A percentile compares a stretch with the other conserved stretches of the same genome.
These are phyloP conservation scores for Catenaria anguillulae DNA, from an alignment of 371 early-diverging fungal genomes.

Conservation along the genomic window DNA sequence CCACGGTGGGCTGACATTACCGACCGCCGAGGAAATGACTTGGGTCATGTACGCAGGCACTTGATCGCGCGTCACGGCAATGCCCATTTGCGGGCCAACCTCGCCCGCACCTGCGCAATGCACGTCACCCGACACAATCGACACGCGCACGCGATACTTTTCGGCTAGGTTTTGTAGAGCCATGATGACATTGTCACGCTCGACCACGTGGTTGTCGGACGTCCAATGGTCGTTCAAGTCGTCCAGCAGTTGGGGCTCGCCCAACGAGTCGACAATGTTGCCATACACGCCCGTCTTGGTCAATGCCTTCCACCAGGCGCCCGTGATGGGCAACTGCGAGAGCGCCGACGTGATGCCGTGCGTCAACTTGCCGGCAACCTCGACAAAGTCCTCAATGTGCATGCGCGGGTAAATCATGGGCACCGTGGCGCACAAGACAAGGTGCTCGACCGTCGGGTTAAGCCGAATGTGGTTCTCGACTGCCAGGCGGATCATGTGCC, in stretches of 20 bases:
- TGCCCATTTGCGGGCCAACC: not conserved
- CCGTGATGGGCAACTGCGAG: slow-evolving; percentile 19
- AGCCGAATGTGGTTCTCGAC: slow-evolving; percentile 24
- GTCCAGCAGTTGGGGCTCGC: slow-evolving; percentile 67
- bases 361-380: not conserved
- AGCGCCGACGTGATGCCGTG: slow-evolving; percentile 23
- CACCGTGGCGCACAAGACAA: slow-evolving; percentile 54
- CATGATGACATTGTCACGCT: slow-evolving; percentile 47
- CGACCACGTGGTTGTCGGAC: slow-evolving; percentile 47
- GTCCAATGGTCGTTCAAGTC: slow-evolving; percentile 72
- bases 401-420: slow-evolving; percentile 62
- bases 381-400: slow-evolving; percentile 34
- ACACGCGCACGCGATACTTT: slow-evolving; percentile 41
- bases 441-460: slow-evolving; percentile 39
- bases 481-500: slow-evolving; percentile 40
- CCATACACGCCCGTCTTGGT: slow-evolving; percentile 33
- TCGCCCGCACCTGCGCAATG: slow-evolving; percentile 63
- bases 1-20: slow-evolving; percentile 26
- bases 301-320: slow-evolving; percentile 23
- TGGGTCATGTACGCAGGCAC: slow-evolving; percentile 37
- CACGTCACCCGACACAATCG: slow-evolving; percentile 70
- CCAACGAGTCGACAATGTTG: slow-evolving; percentile 43
- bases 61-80: too few relatives aligned
- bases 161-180: slow-evolving; percentile 51
- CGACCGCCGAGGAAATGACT: slow-evolving; percentile 59